Base-by-base conservation (phyloP, 768 basidiomycete species). In the Lactarius akahatsu region DNA sequence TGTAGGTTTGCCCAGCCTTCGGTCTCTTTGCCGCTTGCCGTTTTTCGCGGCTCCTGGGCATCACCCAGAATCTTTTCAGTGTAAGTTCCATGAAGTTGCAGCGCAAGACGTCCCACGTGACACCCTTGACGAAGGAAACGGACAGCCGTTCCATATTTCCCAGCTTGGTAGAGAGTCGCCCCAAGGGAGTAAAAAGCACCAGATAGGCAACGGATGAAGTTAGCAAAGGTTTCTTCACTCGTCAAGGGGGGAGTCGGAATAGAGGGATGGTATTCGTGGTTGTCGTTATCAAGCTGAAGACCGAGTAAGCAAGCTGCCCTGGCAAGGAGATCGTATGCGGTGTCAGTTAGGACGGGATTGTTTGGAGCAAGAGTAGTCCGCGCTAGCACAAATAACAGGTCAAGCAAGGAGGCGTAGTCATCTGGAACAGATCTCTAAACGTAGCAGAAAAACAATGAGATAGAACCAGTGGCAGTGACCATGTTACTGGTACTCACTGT, bases 131-230 rank as follows among this genome's bases (percentile, higher is more conserved):
- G 78, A 47, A 90, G 76, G 72, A 94, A 94, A 0, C 86, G 82
- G 10, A 90, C 79, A 0, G 91, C 87, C 36, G 84, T 83, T 2
- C 85, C 88, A 68, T 85, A 80, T 58, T 82, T 81, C 11, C 78
- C 80, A 5, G 82, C 83, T 65, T 91, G 86, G 69, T 90, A 95
- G 15, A 95, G 74, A n/a, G 80, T 78, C 2, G 86, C 87, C 2
- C 85, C 89, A 1, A 89, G 71, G 71, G 89, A 88, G 69, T 92
- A 85, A 69, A 87, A 86, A 2, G 86, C 86, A 5, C 88, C 89
- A 7, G 89, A 90, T 10, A 89, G 77, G 70, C 89, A 92, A 18
- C 91, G 86, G 3, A 82, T 71, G 67, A 84, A 86, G 61, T 89
- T 89, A 0, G 86, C 80, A 15, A 61, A 65, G 4, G 62, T 50